phyloP scores from a whole-genome alignment of 352 stramenopile species.

The Thalassiosira livingstoniorum region DNA sequence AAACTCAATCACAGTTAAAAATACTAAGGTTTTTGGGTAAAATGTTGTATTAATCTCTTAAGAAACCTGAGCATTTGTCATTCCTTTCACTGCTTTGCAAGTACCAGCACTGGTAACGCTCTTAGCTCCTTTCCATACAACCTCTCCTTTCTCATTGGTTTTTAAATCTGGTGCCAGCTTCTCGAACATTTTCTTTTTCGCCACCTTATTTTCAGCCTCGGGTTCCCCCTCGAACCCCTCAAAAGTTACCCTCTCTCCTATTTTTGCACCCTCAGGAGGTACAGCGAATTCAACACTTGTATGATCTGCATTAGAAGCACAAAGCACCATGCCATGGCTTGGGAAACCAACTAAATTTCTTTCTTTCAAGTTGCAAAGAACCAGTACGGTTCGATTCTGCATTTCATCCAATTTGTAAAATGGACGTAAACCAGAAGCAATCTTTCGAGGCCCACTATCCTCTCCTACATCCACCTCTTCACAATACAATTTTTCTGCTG shows the following conservation, averaged over 20 bases:
- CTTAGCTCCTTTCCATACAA: slow-evolving; percentile 69
- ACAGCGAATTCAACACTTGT: slow-evolving; percentile 61
- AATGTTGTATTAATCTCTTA: no score
- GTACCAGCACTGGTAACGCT: slow-evolving; percentile 63
- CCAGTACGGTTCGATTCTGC: slow-evolving; percentile 92
- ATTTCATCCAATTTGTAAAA: slow-evolving; percentile 96
- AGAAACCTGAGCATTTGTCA: slow-evolving; percentile 66
- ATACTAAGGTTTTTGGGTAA: no score
- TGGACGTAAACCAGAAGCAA: slow-evolving; percentile 93
- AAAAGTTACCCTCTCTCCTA: slow-evolving; percentile 92
- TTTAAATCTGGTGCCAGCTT: slow-evolving; percentile 80
- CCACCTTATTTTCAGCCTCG: slow-evolving; percentile 83
- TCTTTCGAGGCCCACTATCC: slow-evolving; percentile 90
- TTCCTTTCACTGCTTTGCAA: slow-evolving; percentile 61
- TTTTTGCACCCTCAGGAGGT: slow-evolving; percentile 88
- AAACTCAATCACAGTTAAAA: no score
- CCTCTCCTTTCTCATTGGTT: slow-evolving; percentile 76
- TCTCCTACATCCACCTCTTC: slow-evolving; percentile 98
- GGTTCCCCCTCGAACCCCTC: slow-evolving; percentile 66
- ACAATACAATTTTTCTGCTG: slow-evolving; percentile 95
- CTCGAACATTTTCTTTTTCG: slow-evolving; percentile 91
- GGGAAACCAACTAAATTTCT: slow-evolving; percentile 95
- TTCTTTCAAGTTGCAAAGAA: slow-evolving; percentile 97
- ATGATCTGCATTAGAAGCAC: slow-evolving; percentile 82
- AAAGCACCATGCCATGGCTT: slow-evolving; percentile 96